Percentiles rank a stretch among this genome's conserved stretches.
phyloP scores from a whole-genome alignment of 805 yeast genomes.

The Myxozyma neotropica region DNA sequence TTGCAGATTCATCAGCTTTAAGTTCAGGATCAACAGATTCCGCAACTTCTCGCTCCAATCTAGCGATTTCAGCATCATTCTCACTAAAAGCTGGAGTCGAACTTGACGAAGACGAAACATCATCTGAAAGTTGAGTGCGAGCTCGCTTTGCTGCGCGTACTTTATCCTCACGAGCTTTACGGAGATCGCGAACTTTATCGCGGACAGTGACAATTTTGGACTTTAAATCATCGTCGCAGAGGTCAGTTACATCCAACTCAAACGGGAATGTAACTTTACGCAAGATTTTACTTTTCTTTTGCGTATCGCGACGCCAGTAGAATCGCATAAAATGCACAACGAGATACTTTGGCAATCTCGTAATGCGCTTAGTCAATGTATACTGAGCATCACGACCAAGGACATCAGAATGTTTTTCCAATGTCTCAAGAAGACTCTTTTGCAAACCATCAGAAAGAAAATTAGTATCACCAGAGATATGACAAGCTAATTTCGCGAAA shows the following conservation, averaged over 20 bases:
- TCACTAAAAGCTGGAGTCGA: slow-evolving; percentile 35
- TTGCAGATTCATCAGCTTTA: slow-evolving; percentile 58
- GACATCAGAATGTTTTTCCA: slow-evolving; percentile 75
- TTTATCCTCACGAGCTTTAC: slow-evolving; percentile 72
- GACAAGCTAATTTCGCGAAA: slow-evolving; percentile 80
- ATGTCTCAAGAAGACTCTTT: slow-evolving; percentile 70
- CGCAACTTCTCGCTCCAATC: slow-evolving; percentile 35
- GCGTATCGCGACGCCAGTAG: slow-evolving; percentile 92
- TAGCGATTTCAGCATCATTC: slow-evolving; percentile 25
- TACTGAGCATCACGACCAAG: slow-evolving; percentile 73
- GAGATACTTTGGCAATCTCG: slow-evolving; percentile 80
- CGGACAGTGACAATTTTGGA: slow-evolving; percentile 67
- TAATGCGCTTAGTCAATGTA: slow-evolving; percentile 59
- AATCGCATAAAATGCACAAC: slow-evolving; percentile 93
- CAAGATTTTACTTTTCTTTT: slow-evolving; percentile 87
- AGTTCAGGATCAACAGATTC: slow-evolving; percentile 47
- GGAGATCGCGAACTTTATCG: slow-evolving; percentile 74
- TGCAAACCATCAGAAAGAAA: slow-evolving; percentile 83
- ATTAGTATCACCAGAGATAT: slow-evolving; percentile 81
- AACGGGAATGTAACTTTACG: slow-evolving; percentile 95
- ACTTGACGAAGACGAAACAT: slow-evolving; percentile 17
- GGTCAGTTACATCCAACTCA: slow-evolving; percentile 83
- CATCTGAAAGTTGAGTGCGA: slow-evolving; percentile 36
- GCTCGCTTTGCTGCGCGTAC: slow-evolving; percentile 71
- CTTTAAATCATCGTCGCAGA: slow-evolving; percentile 77